These are phyloP conservation scores for Lophiotrema nucula DNA, from an alignment of 495 filamentous ascomycete genomes.

Conservation along the genomic window DNA sequence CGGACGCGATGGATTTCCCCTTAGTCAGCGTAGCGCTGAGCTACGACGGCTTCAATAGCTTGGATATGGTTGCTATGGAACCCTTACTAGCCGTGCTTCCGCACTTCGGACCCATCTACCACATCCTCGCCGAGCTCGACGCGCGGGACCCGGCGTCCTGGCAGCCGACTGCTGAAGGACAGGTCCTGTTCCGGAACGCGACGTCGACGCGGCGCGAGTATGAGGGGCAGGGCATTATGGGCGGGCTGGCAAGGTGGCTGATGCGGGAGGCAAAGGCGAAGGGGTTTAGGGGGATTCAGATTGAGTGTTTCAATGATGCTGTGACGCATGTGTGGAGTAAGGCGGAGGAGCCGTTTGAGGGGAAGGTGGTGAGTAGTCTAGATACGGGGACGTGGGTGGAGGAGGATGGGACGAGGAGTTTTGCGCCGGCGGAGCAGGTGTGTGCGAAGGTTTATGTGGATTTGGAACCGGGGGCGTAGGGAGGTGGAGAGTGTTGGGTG, in stretches of 20 bases:
- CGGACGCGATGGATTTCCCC: constrained; percentile 51
- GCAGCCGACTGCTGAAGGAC: constrained; percentile 32
- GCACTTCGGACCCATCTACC: constrained; percentile 35
- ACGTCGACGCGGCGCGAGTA: constrained; percentile 43
- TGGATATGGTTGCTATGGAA: constrained; percentile 36
- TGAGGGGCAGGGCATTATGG: constrained; percentile 42
- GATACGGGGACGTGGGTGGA: constrained; percentile 4
- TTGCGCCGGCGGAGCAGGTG: constrained; percentile 1
- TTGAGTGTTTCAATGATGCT: constrained; percentile 9
- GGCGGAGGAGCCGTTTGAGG: constrained; percentile 5
- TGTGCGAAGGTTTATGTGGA: constrained; percentile 13
- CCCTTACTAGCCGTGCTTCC: constrained; percentile 39
- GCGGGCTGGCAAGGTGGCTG: constrained; percentile 39
- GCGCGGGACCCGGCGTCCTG: constrained; percentile 28
- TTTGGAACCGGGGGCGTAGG: constrained; percentile 8
- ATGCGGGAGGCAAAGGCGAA: constrained; percentile 39
- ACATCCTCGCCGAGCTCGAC: constrained; percentile 28
- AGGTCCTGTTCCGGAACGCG: constrained; percentile 45
- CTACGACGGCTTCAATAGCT: constrained; percentile 40
- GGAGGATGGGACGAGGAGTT: constrained; percentile 14
- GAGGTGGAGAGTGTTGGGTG: not conserved
- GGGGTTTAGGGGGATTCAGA: constrained; percentile 28
- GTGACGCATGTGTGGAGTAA: constrained; percentile 8
- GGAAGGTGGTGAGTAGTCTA: not conserved
- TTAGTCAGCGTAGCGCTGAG: constrained; percentile 45